Base-by-base conservation (phyloP, 1,284 basidiomycete species). In the Fomitopsis schrenkii region DNA sequence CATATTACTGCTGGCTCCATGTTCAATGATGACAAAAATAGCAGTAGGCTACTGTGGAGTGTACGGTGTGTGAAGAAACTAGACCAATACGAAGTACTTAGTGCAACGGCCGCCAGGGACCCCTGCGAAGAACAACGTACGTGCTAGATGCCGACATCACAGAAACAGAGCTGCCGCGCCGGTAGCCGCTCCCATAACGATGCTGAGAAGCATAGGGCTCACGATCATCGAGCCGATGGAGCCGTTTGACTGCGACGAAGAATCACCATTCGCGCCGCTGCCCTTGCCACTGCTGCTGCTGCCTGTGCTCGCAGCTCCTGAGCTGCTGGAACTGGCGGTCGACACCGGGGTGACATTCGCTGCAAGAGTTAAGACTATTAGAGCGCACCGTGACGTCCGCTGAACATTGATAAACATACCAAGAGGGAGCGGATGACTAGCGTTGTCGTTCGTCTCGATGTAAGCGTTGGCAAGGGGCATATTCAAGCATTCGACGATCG, bases 401-500 rank as follows among this genome's bases (percentile, higher is more conserved):
- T 19, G 10, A 12, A 22, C 3, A 57, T 26, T 2, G 5, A 17
- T 7, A n/a, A 41, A 71, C 75, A 28, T 54, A 77, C 77, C 72
- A 33, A 70, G 64, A 38, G 76, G 67, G 30, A 76, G 78, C 12
- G 86, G 85, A 70, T 87, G 83, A 28, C 83, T 81, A 42, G 65
- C 64, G 73, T 88, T 88, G 70, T 87, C 75, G 67, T 87, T 88
- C 7, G 84, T 85, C 76, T 90, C 88, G 60, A 88, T 75, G 72
- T 91, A 92, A 1, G 87, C 85, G 66, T 90, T 81, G 3, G 68
- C 64, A 36, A 86, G 62, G 1, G 80, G 75, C 70, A 80, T 79
- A 70, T 85, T 81, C 65, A 90, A 71, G 78, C 93, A 95, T 28
- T 78, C 72, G 63, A 88, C 79, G 70, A 95, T 83, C 15, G 87